A percentile compares a stretch with the other conserved stretches of the same genome.
These are phyloP conservation scores for Boletus barrowsii DNA, from an alignment of 768 basidiomycete species.

Conservation along the genomic window DNA sequence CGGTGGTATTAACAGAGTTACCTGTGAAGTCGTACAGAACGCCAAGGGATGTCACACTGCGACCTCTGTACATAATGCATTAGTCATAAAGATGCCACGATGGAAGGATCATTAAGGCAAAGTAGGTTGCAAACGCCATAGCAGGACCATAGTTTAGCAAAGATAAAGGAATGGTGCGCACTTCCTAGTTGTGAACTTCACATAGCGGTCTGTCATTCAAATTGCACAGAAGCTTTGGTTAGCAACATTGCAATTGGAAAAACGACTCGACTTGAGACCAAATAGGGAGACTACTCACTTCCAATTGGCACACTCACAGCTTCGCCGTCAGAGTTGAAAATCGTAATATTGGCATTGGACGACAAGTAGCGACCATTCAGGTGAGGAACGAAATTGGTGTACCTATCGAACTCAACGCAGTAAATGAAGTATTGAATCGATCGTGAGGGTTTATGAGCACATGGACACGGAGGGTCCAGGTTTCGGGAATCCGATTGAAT, in stretches of 20 bases:
- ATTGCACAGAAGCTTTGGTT: constrained; percentile 35
- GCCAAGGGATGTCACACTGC: constrained; percentile 75
- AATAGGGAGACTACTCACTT: constrained; percentile 24
- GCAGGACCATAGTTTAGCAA: not conserved
- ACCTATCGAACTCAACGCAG: constrained; percentile 32
- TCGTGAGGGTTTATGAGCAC: not conserved
- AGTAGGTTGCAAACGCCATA: too few relatives aligned
- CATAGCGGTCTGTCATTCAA: constrained; percentile 45
- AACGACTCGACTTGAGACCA: not conserved
- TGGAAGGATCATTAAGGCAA: not conserved
- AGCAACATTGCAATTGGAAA: not conserved
- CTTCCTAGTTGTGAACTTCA: constrained; percentile 74
- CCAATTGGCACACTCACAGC: constrained; percentile 44
- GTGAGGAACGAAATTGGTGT: constrained; percentile 63
- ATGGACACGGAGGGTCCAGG: not conserved
- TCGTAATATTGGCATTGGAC: constrained; percentile 84
- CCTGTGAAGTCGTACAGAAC: constrained; percentile 76
- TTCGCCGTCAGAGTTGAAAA: constrained; percentile 40
- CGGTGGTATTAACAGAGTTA: constrained; percentile 67
- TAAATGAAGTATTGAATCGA: not conserved
- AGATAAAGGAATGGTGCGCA: constrained; percentile 32
- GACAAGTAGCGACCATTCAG: constrained; percentile 75
- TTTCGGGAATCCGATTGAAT: not conserved
- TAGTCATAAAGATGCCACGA: not conserved
- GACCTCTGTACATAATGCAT: constrained; percentile 41